These are phyloP conservation scores for Arxiozyma heterogenica DNA, from an alignment of 1,139 yeast genomes.

Conservation along the genomic window DNA sequence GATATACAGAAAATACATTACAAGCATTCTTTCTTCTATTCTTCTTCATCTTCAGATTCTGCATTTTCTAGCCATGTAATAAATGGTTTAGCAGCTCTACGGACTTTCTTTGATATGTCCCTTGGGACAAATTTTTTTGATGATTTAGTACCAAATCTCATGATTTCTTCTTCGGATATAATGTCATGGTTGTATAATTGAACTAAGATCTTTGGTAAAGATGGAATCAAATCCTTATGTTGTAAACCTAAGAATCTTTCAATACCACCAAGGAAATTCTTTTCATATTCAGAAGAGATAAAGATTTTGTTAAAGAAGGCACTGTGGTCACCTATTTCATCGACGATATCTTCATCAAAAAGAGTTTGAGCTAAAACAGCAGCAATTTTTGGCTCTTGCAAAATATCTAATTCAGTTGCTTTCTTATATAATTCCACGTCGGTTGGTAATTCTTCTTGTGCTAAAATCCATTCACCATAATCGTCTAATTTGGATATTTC, in stretches of 20 bases:
- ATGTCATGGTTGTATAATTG: conserved; percentile 75
- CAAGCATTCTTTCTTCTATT: conserved; percentile 24
- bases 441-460: conserved; percentile 52
- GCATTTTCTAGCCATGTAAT: conserved; percentile 92
- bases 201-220: conserved; percentile 74
- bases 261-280: conserved; percentile 87
- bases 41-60: conserved; percentile 49
- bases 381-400: conserved; percentile 64
- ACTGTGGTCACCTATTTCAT: conserved; percentile 65
- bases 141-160: conserved; percentile 84
- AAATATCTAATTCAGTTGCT: conserved; percentile 70
- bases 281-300: conserved; percentile 59
- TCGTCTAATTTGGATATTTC: conserved; percentile 45
- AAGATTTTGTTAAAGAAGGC: conserved; percentile 77
- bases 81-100: conserved; percentile 94
- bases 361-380: conserved; percentile 89
- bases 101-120: conserved; percentile 84
- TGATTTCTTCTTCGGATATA: conserved; percentile 70
- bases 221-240: conserved; percentile 63
- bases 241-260: conserved; percentile 87
- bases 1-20: neutral
- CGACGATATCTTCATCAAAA: conserved; percentile 69
- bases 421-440: conserved; percentile 91
- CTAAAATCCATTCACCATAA: conserved; percentile 83
- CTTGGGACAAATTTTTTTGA: conserved; percentile 91